Percentiles rank a stretch among this genome's conserved stretches.
phyloP scores from a whole-genome alignment of 2,329 filamentous ascomycete species.

The Dryadomyces quercivorus region DNA sequence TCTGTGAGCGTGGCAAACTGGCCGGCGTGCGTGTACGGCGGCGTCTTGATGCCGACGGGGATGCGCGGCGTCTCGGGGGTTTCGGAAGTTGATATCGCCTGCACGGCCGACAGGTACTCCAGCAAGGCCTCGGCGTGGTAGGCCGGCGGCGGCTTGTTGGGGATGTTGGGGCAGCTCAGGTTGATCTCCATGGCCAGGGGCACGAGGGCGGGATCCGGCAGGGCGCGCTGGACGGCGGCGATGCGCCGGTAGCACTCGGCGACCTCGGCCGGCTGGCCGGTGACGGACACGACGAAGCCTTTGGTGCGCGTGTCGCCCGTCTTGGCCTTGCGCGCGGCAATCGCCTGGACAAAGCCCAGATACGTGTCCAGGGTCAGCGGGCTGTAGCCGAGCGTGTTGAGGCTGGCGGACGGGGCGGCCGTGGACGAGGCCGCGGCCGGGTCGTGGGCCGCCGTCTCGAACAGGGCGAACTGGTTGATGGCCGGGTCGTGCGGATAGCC shows the following conservation, averaged over 20 bases:
- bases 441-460: slow-evolving; percentile 27
- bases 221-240: slow-evolving; percentile 20
- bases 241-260: slow-evolving; percentile 41
- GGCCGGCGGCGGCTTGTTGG: slow-evolving; percentile 54
- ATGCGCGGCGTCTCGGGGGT: slow-evolving; percentile 15
- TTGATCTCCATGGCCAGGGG: slow-evolving; percentile 63
- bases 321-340: slow-evolving; percentile 18
- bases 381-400: slow-evolving; percentile 68
- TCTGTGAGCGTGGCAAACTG: slow-evolving; percentile 48
- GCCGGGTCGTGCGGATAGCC: slow-evolving; percentile 51
- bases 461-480: slow-evolving; percentile 55
- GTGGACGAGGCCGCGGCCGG: slow-evolving; percentile 9
- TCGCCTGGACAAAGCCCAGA: slow-evolving; percentile 39
- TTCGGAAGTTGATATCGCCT: not conserved
- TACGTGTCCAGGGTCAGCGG: slow-evolving; percentile 49
- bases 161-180: slow-evolving; percentile 67
- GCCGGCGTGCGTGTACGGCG: slow-evolving; percentile 59
- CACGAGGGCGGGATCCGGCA: slow-evolving; percentile 19
- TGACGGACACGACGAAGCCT: slow-evolving; percentile 58
- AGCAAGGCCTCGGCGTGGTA: slow-evolving; percentile 42
- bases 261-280: slow-evolving; percentile 48
- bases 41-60: slow-evolving; percentile 55
- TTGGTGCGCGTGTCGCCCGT: slow-evolving; percentile 26
- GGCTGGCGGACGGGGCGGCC: slow-evolving; percentile 22
- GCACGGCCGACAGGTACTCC: slow-evolving; percentile 40